Percentiles rank a stretch among this genome's conserved stretches.
phyloP scores from a whole-genome alignment of 257 asterid species.

The Ajuga chamaepitys region DNA sequence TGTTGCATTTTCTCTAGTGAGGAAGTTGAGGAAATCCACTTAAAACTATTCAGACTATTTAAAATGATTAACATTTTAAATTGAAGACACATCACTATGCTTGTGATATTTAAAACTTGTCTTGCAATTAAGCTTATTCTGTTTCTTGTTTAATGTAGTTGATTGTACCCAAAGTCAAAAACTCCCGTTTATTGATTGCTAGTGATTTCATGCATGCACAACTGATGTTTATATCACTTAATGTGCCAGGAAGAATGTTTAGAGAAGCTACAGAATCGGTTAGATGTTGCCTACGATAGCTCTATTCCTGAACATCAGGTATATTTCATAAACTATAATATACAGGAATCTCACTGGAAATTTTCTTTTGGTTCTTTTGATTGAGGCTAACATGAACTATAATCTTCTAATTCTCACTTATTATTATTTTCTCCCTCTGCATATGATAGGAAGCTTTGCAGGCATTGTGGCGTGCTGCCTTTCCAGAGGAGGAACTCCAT shows the following conservation, averaged over 20 bases:
- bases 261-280: constrained; percentile 72
- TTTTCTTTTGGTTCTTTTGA: constrained; percentile 11
- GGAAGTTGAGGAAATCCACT: background rate
- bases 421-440: constrained; percentile 3
- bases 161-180: background rate
- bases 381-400: background rate
- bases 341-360: background rate
- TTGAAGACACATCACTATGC: background rate
- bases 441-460: constrained; percentile 62
- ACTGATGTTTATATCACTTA: constrained; percentile 19
- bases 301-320: constrained; percentile 88
- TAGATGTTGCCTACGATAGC: constrained; percentile 72
- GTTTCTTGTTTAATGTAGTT: background rate
- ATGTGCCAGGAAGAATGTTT: constrained; percentile 81
- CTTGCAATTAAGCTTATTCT: background rate
- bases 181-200: background rate
- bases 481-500: constrained; percentile 68
- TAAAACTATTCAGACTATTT: background rate
- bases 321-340: constrained; percentile 15
- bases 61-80: background rate
- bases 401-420: constrained; percentile 9
- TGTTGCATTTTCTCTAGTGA: background rate
- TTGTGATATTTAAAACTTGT: background rate
- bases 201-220: constrained; percentile 9
- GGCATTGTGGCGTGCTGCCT: constrained; percentile 81